A percentile compares a stretch with the other conserved stretches of the same genome.
These are phyloP conservation scores for Onygenales sp. DNA, from an alignment of 2,329 filamentous ascomycete genomes.

Conservation along the genomic window DNA sequence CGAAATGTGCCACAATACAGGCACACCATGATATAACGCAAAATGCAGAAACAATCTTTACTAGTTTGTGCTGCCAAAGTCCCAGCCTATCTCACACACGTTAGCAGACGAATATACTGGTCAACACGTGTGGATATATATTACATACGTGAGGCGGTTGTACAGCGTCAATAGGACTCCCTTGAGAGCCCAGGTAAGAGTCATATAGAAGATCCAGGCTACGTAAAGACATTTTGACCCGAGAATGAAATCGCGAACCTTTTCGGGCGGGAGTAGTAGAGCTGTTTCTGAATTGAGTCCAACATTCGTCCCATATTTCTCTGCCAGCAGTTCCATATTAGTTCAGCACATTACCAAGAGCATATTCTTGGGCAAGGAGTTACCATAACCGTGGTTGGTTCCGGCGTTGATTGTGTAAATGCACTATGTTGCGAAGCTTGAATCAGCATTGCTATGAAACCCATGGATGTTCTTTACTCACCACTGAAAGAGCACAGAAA, in stretches of 20 bases:
- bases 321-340: too few relatives aligned
- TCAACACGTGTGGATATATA: background rate
- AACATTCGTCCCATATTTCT: constrained; percentile 20
- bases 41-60: constrained; percentile 15
- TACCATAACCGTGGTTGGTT: too few relatives aligned
- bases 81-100: constrained; percentile 12
- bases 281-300: constrained; percentile 18
- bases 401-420: too few relatives aligned
- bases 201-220: constrained; percentile 27
- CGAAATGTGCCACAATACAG: constrained; percentile 15
- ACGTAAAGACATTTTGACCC: constrained; percentile 24
- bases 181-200: constrained; percentile 24
- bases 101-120: background rate
- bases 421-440: background rate
- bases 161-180: constrained; percentile 24
- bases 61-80: constrained; percentile 17
- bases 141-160: constrained; percentile 19
- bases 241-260: constrained; percentile 14
- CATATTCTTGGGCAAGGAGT: too few relatives aligned
- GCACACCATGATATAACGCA: constrained; percentile 18
- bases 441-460: background rate
- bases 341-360: too few relatives aligned
- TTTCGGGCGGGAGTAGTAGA: constrained; percentile 16
- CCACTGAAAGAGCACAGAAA: background rate
- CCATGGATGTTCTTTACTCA: background rate